Conservation (phyloP, 1,139 yeast genomes). For the Saccharomyces pastorianus region DNA sequence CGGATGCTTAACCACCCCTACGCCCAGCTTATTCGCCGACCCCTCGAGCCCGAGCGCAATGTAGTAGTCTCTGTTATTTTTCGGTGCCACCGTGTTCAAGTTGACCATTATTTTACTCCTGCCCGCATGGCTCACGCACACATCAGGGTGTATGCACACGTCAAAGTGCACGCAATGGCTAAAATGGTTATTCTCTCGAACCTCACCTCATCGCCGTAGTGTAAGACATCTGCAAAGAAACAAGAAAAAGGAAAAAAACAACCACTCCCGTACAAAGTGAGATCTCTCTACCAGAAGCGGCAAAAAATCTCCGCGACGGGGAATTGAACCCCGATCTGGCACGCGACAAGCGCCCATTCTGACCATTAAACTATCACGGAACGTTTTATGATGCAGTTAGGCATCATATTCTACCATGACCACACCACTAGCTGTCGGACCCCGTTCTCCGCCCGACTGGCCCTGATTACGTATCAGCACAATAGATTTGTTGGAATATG, state of each 20-base stretch:
- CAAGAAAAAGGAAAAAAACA: no score
- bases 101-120: background rate
- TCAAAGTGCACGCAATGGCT: background rate
- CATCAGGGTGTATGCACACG: background rate
- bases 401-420: no score
- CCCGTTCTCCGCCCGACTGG: no score
- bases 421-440: no score
- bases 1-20: slow-evolving; percentile 77
- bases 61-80: slow-evolving; percentile 41
- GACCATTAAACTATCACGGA: slow-evolving; percentile 32
- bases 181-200: no score
- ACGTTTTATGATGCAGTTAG: no score
- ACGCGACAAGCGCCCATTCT: slow-evolving; percentile 36
- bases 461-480: no score
- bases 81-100: slow-evolving; percentile 15
- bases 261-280: no score
- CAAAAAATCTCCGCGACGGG: slow-evolving; percentile 33
- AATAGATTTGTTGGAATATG: no score
- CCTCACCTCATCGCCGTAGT: no score
- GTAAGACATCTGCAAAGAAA: no score
- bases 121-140: background rate
- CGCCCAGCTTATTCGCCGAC: slow-evolving; percentile 91
- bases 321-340: slow-evolving; percentile 36
- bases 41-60: slow-evolving; percentile 91
- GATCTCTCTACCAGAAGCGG: no score